These are phyloP conservation scores for Phytopythium delawarense DNA, from an alignment of 352 stramenopile species.

Conservation along the genomic window DNA sequence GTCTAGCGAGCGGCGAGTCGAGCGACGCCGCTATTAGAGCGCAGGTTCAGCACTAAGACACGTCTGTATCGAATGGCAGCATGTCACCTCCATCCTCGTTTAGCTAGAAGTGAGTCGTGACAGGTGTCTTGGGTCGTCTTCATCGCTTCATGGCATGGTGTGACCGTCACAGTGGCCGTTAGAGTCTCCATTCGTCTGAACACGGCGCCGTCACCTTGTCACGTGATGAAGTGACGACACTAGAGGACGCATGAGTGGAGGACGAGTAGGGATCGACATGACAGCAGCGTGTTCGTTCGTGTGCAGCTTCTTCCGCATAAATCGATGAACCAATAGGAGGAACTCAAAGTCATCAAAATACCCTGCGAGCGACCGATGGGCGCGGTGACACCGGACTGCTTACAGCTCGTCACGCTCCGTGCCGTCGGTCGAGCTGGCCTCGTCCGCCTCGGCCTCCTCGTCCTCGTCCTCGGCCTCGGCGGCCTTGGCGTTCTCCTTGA, in stretches of 20 bases:
- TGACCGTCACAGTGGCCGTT: too few species aligned
- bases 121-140: too few species aligned
- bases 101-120: too few species aligned
- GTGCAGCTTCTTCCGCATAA: not conserved
- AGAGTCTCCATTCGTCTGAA: too few species aligned
- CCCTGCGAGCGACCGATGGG: not conserved
- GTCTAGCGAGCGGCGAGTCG: constrained; percentile 8
- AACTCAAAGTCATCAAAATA: constrained; percentile 2
- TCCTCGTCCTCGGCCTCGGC: constrained; percentile 72
- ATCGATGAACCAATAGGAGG: not conserved
- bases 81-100: not conserved
- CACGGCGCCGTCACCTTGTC: too few species aligned
- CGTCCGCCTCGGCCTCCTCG: constrained; percentile 25
- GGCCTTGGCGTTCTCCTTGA: constrained; percentile 87
- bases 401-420: constrained; percentile 3
- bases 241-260: not conserved
- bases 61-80: not conserved
- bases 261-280: not conserved
- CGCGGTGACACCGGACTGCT: not conserved
- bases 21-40: not conserved
- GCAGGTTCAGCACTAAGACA: not conserved
- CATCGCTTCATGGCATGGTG: too few species aligned
- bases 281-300: not conserved
- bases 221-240: too few species aligned
- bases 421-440: not conserved